Conservation (phyloP, 495 filamentous ascomycete genomes). For the Penicillium fimorum region DNA sequence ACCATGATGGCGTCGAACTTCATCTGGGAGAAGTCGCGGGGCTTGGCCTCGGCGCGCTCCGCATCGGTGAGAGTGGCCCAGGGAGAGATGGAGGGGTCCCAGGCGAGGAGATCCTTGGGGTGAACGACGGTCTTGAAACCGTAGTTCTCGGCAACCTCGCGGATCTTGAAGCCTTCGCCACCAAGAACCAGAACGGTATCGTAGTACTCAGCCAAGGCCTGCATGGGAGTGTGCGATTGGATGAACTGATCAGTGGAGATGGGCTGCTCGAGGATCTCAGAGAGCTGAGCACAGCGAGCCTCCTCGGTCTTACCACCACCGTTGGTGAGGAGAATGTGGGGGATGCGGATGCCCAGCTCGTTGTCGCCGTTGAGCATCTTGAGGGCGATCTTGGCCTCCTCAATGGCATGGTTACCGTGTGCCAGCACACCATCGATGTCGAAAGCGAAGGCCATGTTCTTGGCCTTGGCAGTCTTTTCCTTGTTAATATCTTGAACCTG, state of each 20-base stretch:
- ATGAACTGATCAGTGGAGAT: conserved; percentile 89
- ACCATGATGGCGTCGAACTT: conserved; percentile 83
- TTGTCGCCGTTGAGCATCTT: conserved; percentile 84
- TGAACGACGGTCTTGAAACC: conserved; percentile 88
- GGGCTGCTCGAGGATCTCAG: conserved; percentile 65
- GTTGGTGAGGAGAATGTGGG: conserved; percentile 92
- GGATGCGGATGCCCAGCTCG: conserved; percentile 78
- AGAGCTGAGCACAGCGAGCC: conserved; percentile 77
- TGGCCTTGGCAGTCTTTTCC: conserved; percentile 63
- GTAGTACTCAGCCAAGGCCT: conserved; percentile 79
- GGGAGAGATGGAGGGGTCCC: conserved; percentile 76
- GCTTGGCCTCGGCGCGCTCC: conserved; percentile 64
- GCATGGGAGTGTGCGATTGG: conserved; percentile 92
- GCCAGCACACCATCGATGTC: conserved; percentile 91
- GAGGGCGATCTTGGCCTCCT: conserved; percentile 81
- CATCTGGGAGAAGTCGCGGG: conserved; percentile 63
- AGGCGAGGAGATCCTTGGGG: conserved; percentile 85
- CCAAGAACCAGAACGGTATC: conserved; percentile 82
- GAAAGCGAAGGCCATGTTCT: conserved; percentile 82
- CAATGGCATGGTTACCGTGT: conserved; percentile 74
- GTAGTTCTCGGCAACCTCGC: conserved; percentile 79
- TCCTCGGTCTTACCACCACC: conserved; percentile 88
- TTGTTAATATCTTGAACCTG: conserved; percentile 70
- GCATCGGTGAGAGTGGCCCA: conserved; percentile 71
- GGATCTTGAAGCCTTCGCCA: conserved; percentile 86